Evolutionary conservation across 2,329 filamentous ascomycete species (phyloP), one percentile per base, ranked within the genome.

Genomic region (Alternaria arborescens): DNA sequence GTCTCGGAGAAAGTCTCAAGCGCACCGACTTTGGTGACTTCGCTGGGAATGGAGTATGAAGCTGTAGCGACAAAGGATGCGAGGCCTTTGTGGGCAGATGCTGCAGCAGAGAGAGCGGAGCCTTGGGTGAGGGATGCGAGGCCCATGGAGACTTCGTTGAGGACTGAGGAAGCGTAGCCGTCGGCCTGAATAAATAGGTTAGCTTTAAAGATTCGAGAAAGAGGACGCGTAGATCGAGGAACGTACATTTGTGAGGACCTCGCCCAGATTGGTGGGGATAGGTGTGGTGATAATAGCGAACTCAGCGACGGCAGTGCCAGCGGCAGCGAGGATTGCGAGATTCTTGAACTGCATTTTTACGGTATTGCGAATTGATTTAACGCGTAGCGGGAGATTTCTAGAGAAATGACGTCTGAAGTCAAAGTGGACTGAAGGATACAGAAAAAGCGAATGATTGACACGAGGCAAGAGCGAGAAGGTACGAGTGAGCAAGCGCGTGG

Each of bases 41-140:
- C 60, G 18, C 51, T 30, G 8, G 68, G 69, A 20, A 73, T 67
- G 10, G 32, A 50, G 55, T 67, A 62, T 2, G 51, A 56, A 5
- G 71, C 71, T 4, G 70, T 73, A 0, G 65, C 62, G n/a, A 55
- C 68, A 26, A 72, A 73, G 7, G 62, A 63, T 8, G n/a, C 60
- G 11, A 73, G 67, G 12, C 66, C 67, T 8, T 55, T 36, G 16
- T 70, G 67, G 8, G 68, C 68, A 12, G 62, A 65, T 3, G 64
- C 55, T 20, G 62, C 69, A 32, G 64, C 61, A 2, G 56, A 57
- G 40, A 67, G 32, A 30, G 56, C 61, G 40, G 63, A 53, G 4
- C 64, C 59, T 6, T 51, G 56, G 51, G 67, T 70, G 22, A 70
- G 40, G 10, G 62, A 59, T 40, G 54, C 61, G 10, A 71, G 55